Evolutionary conservation across 2,329 filamentous ascomycete species (phyloP).

Genomic region (Leptographium lundbergii): DNA sequence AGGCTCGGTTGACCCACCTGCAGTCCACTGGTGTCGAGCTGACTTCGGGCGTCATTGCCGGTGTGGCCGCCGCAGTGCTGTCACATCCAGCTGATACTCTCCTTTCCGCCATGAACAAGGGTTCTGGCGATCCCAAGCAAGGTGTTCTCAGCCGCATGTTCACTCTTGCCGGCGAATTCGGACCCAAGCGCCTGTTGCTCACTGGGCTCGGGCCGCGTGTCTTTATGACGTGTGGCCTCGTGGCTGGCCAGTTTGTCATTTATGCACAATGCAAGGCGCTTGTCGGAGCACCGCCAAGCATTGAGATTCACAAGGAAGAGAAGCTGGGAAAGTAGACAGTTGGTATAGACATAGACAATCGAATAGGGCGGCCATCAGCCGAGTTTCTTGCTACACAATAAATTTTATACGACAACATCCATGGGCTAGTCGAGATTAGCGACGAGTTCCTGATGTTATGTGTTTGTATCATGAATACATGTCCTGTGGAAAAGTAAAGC

Average conservation of each 20-base stretch:
- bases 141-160: constrained; percentile 38
- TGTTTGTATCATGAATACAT: too few species aligned
- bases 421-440: background rate
- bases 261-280: constrained; percentile 42
- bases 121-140: constrained; percentile 34
- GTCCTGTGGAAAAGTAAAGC: too few species aligned
- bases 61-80: constrained; percentile 77
- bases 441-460: background rate
- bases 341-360: background rate
- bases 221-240: constrained; percentile 40
- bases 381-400: background rate
- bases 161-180: constrained; percentile 37
- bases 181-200: constrained; percentile 32
- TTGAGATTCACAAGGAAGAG: constrained; percentile 40
- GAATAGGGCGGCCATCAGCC: too few species aligned
- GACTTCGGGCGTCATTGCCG: constrained; percentile 72
- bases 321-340: constrained; percentile 1
- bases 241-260: constrained; percentile 41
- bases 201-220: constrained; percentile 37
- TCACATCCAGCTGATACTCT: constrained; percentile 74
- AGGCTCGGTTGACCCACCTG: constrained; percentile 54
- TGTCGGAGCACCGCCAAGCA: constrained; percentile 35
- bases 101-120: constrained; percentile 43
- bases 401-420: background rate
- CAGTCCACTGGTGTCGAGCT: constrained; percentile 76